phyloP scores from a whole-genome alignment of 2,329 filamentous ascomycete genomes.

The Botrytis porri region DNA sequence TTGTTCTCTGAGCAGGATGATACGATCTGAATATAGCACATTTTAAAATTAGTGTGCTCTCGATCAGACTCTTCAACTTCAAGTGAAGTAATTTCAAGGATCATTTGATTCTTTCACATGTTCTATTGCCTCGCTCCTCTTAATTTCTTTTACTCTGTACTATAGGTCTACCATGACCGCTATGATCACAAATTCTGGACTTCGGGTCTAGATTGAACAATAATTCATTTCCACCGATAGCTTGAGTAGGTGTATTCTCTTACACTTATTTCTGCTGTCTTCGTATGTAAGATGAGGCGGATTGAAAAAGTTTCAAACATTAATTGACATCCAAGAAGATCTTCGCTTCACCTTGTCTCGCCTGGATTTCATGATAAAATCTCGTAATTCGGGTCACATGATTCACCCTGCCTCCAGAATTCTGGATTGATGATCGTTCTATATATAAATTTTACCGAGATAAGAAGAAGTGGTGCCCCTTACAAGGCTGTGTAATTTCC shows the following conservation, averaged over 20 bases:
- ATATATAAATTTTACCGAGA: slow-evolving; percentile 20
- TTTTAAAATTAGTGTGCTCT: slow-evolving; percentile 1
- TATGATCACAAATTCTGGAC: slow-evolving; percentile 1
- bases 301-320: slow-evolving; percentile 8
- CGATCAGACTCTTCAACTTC: slow-evolving; percentile 3
- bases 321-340: slow-evolving; percentile 10
- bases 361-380: neutral
- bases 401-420: neutral
- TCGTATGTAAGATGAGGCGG: slow-evolving; percentile 18
- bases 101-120: neutral
- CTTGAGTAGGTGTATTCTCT: neutral
- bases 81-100: slow-evolving; percentile 12
- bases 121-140: neutral
- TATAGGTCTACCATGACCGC: slow-evolving; percentile 10
- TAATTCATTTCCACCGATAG: slow-evolving; percentile 6
- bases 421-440: slow-evolving; percentile 15
- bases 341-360: slow-evolving; percentile 7
- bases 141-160: neutral
- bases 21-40: neutral
- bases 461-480: slow-evolving; percentile 16
- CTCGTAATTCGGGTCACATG: slow-evolving; percentile 17
- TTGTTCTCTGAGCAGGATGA: neutral
- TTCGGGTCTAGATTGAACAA: slow-evolving; percentile 4
- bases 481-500: slow-evolving; percentile 21
- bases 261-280: neutral